These are phyloP conservation scores for Phytopythium oedochilum DNA, from an alignment of 352 stramenopile genomes.

Conservation along the genomic window DNA sequence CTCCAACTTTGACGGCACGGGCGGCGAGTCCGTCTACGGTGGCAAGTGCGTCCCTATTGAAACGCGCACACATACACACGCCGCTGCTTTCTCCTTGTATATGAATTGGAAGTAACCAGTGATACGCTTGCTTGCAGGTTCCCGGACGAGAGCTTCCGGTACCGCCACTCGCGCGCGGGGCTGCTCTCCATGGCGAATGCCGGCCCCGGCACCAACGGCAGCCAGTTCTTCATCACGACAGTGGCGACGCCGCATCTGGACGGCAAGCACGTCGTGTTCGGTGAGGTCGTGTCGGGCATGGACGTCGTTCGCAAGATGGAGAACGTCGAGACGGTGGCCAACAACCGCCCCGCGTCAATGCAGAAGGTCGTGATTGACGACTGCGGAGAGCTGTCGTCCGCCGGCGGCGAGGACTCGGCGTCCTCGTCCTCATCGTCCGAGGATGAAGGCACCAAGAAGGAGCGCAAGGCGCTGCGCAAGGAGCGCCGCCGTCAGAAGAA, in stretches of 20 bases:
- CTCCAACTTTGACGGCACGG: conserved; percentile 74
- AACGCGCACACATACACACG: too few relatives aligned
- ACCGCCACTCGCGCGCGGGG: conserved; percentile 92
- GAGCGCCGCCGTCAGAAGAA: conserved; percentile 25
- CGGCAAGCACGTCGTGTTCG: conserved; percentile 99
- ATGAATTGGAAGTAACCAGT: too few relatives aligned
- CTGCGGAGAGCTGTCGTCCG: conserved; percentile 81
- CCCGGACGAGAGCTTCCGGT: conserved; percentile 93
- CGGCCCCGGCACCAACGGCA: conserved; percentile 69
- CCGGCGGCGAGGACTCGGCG: conserved; percentile 5
- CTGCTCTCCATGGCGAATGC: conserved; percentile 95
- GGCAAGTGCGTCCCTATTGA: conserved; percentile 9
- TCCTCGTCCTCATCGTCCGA: conserved; percentile 4
- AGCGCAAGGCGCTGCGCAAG: conserved; percentile 15
- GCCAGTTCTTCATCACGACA: conserved; percentile 85
- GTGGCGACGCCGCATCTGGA: conserved; percentile 94
- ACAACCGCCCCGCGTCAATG: conserved; percentile 77
- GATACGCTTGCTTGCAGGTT: too few relatives aligned
- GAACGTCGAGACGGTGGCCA: conserved; percentile 66
- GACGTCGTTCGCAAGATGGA: conserved; percentile 90
- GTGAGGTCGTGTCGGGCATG: conserved; percentile 86
- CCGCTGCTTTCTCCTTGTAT: too few relatives aligned
- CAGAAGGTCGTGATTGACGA: conserved; percentile 92
- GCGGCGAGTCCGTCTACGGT: conserved; percentile 85
- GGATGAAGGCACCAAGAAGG: conserved; percentile 9